These are phyloP conservation scores for Silene vulgaris DNA, from an alignment of 179 eudicot species.

Conservation along the genomic window DNA sequence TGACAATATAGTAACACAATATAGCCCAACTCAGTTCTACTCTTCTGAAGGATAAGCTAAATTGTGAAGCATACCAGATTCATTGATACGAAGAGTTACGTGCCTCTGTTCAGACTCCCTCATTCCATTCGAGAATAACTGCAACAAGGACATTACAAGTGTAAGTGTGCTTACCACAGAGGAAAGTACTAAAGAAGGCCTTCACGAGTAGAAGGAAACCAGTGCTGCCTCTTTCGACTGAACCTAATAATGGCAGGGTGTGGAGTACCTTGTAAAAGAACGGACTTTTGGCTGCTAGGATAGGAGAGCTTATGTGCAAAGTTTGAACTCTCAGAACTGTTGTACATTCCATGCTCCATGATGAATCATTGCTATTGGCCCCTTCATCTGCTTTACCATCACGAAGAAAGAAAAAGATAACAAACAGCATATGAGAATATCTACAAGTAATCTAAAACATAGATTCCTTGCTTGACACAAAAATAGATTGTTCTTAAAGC, in stretches of 20 bases:
- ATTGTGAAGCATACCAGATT: slow-evolving; percentile 53
- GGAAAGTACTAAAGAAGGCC: neutral
- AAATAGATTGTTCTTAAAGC: neutral
- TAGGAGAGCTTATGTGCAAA: slow-evolving; percentile 92
- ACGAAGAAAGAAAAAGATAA: neutral
- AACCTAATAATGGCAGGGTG: slow-evolving; percentile 16
- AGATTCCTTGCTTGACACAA: too few relatives aligned
- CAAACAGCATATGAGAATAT: neutral
- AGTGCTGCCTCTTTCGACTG: neutral
- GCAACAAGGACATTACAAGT: slow-evolving; percentile 18
- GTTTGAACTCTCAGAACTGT: slow-evolving; percentile 60
- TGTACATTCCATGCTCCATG: slow-evolving; percentile 76
- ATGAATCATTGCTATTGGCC: slow-evolving; percentile 60
- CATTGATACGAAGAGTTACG: slow-evolving; percentile 70
- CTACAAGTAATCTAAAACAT: neutral
- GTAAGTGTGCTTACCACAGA: neutral
- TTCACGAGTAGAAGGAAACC: neutral
- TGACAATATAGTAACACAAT: too few relatives aligned
- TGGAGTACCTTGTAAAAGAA: slow-evolving; percentile 76
- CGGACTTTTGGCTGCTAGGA: slow-evolving; percentile 96
- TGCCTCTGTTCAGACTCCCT: slow-evolving; percentile 90
- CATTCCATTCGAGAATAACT: slow-evolving; percentile 95
- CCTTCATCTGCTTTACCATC: slow-evolving; percentile 64
- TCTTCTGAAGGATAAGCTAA: slow-evolving; percentile 3
- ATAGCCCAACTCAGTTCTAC: neutral